Base-by-base conservation (phyloP, 2,329 filamentous ascomycete species). In the Neopestalotiopsis sp. region DNA sequence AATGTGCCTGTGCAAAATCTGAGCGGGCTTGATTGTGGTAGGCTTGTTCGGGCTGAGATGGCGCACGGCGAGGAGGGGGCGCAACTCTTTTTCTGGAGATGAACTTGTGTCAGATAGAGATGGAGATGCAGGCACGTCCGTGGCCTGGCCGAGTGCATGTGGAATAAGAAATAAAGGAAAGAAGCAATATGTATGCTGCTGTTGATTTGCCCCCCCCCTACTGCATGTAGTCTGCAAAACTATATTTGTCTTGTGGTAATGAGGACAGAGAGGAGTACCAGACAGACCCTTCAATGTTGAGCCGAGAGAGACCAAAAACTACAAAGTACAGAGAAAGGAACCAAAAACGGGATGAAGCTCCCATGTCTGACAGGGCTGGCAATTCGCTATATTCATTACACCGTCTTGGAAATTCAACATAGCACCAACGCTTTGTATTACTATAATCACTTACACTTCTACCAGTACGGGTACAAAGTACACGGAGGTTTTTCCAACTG, bases 41-140 rank as follows among this genome's bases (percentile, higher is more conserved):
- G 45, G 59, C 59, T 40, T 7, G 61, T 40, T 30, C 20, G 20
- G 61, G 61, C n/a, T 12, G 61, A 45, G 61, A 64, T 52, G 40
- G 28, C 61, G 38, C 34, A 45, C 61, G 38, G 61, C 38, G 28
- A 28, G 20, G n/a, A 49, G 28, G n/a, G 28, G n/a, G 42, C 61
- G 45, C 45, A 17, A 17, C 45, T 52, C 45, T 52, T 52, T 20
- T n/a, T 13, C 38, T 63, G 34, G 61, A 52, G 61, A 49, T 56
- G 34, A 58, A 58, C 20, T 17, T 66, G 63, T 57, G 49, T 66
- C 63, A 66, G 63, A 57, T 66, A 66, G 45, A 66, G 49, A 58
- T 24, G 10, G 45, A 66, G 49, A 58, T 24, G 10, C 42, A 56
- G 61, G 40, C 13, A 66, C 63, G 63, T 45, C 32, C 42, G 17